Evolutionary conservation across 1,139 yeast genomes (phyloP), one percentile per base, ranked within the genome.

Genomic region (Saccharomyces hybrid): DNA sequence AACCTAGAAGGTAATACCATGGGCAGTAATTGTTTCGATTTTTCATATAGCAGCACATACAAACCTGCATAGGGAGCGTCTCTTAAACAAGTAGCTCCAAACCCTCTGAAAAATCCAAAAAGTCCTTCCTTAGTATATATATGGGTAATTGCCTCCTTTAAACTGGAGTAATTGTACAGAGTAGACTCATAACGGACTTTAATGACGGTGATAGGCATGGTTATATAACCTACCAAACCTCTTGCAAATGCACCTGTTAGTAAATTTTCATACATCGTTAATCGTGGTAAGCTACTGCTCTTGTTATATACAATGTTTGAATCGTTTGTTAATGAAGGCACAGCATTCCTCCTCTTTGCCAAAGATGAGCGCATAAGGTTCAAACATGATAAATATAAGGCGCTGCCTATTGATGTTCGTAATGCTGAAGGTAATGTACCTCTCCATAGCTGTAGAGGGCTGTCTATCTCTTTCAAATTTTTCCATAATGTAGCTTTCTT

Each of bases 151-250:
- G 96, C 95, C 50, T 82, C 84, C 31, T 70, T 62, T 64, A 93
- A 69, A 13, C 95, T 82, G 47, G 74, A 77, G 70, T 90, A 90
- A 50, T 79, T 73, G 71, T 88, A 91, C 55, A 85, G 62, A 53
- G 86, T 86, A 5, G 90, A 84, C 70, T 93, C 98, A 64, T 80
- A 90, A 48, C 98, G 77, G 9, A 95, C 95, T 67, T 93, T 93
- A 49, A 93, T 73, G n/a, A 93, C 83, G 0, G 99, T 93, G n/a
- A 93, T 81, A 0, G 99, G 99, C 99, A 93, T 93, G n/a, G 97
- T 89, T 23, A 88, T 59, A 59, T 86, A 78, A 0, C 99, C 99
- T 4, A 90, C 96, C 1, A 80, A 59, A 0, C 93, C 91, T 55
- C 99, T 76, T 0, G 95, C 86, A 1, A 84, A 65, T 49, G 88